These are phyloP conservation scores for Violaceomyces palustris DNA, from an alignment of 1,284 basidiomycete species.

Conservation along the genomic window DNA sequence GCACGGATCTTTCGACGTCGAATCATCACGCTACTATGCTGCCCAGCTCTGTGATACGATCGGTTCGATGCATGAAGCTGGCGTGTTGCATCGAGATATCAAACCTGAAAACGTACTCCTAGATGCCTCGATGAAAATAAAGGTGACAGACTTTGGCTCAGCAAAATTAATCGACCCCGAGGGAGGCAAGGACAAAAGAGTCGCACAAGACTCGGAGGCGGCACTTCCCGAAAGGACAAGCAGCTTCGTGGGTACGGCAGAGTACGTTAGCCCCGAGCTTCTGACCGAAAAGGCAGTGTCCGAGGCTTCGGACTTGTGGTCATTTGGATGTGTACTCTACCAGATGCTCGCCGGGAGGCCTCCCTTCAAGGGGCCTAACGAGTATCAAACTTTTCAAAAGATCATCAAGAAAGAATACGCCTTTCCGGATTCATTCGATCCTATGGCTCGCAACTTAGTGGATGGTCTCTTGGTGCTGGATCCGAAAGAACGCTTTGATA, in stretches of 20 bases:
- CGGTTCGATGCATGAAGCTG: constrained; percentile 42
- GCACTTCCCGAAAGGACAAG: background rate
- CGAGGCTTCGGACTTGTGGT: constrained; percentile 59
- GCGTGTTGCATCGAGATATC: constrained; percentile 44
- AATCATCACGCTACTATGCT: constrained; percentile 35
- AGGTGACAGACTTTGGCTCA: constrained; percentile 50
- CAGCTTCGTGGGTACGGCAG: constrained; percentile 93
- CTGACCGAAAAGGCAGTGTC: constrained; percentile 61
- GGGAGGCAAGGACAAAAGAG: background rate
- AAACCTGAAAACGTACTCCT: constrained; percentile 51
- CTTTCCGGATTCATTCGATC: constrained; percentile 56
- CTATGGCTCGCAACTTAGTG: constrained; percentile 55
- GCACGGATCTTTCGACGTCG: constrained; percentile 39
- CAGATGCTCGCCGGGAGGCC: constrained; percentile 59
- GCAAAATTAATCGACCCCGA: constrained; percentile 44
- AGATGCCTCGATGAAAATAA: constrained; percentile 35
- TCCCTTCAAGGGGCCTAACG: constrained; percentile 59
- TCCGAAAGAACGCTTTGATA: constrained; percentile 18
- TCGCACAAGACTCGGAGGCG: background rate
- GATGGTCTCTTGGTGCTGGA: constrained; percentile 55
- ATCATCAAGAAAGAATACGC: constrained; percentile 58
- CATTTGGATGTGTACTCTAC: constrained; percentile 59
- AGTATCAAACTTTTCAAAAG: constrained; percentile 61
- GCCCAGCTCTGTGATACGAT: constrained; percentile 48
- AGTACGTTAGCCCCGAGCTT: constrained; percentile 91